Conservation (phyloP, 768 basidiomycete genomes). For the Tulasnella sp. region DNA sequence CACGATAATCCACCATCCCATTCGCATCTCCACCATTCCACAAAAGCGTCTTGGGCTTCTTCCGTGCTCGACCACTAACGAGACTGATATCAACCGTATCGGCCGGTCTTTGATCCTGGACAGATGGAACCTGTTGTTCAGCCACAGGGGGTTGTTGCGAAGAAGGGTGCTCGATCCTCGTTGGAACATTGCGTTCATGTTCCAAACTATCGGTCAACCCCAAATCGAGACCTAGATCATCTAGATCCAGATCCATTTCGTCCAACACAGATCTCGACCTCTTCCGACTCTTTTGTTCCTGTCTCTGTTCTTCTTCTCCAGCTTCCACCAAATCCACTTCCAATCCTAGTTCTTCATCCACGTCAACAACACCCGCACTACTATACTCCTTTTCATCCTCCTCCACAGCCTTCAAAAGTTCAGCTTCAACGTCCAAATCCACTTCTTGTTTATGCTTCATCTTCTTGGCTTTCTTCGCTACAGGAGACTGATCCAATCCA, state of each 20-base stretch:
- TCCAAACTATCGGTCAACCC: too few relatives aligned
- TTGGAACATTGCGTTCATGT: too few relatives aligned
- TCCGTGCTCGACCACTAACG: constrained; percentile 5
- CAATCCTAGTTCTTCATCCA: background rate
- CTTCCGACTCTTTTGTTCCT: constrained; percentile 33
- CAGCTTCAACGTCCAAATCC: constrained; percentile 7
- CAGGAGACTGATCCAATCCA: background rate
- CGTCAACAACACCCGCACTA: too few relatives aligned
- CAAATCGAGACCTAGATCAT: too few relatives aligned
- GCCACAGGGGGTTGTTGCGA: background rate
- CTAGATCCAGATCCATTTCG: too few relatives aligned
- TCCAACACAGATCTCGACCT: constrained; percentile 29
- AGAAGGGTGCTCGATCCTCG: too few relatives aligned
- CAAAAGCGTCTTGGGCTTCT: constrained; percentile 11
- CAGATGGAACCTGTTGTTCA: background rate
- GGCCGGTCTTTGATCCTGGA: background rate
- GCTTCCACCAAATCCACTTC: background rate
- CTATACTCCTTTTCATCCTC: too few relatives aligned
- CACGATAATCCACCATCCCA: too few relatives aligned
- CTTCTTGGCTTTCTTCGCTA: constrained; percentile 21
- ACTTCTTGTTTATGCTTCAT: constrained; percentile 24
- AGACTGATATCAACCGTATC: background rate
- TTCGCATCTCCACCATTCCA: too few relatives aligned
- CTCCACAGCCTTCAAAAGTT: constrained; percentile 7
- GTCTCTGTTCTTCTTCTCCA: constrained; percentile 18